These are phyloP conservation scores for Fraxinus latifolia DNA, from an alignment of 305 asterid species.

Conservation along the genomic window DNA sequence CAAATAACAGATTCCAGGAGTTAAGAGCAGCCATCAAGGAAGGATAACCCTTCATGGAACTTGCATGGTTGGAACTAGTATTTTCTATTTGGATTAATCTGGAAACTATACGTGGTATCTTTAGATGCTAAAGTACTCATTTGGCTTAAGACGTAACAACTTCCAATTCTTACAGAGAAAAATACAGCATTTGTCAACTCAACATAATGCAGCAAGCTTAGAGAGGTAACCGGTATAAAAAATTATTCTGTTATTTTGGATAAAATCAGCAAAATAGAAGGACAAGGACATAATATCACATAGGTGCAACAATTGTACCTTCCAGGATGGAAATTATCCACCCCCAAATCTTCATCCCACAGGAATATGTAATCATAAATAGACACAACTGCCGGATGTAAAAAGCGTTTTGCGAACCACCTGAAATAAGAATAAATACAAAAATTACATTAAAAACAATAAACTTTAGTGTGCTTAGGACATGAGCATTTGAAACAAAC, in stretches of 20 bases:
- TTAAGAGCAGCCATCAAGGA: not conserved
- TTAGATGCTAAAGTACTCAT: not conserved
- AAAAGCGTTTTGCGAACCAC: conserved; percentile 98
- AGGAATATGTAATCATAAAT: conserved; percentile 83
- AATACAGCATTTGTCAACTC: not conserved
- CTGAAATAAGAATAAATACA: conserved; percentile 37
- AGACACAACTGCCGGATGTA: conserved; percentile 84
- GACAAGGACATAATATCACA: conserved; percentile 1
- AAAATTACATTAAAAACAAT: conserved; percentile 11
- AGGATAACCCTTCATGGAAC: not conserved
- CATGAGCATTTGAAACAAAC: not conserved
- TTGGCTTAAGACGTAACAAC: not conserved
- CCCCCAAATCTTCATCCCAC: conserved; percentile 99
- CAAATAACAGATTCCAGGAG: conserved; percentile 6
- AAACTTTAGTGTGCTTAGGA: conserved; percentile 5
- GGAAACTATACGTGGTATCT: not conserved
- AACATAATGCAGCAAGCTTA: not conserved
- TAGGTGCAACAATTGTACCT: conserved; percentile 43
- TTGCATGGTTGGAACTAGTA: conserved; percentile 1
- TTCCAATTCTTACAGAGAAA: not conserved
- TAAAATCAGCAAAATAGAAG: not conserved
- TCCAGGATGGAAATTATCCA: conserved; percentile 77
- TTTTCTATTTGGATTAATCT: not conserved
- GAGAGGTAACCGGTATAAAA: not conserved
- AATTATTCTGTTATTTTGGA: not conserved